These are phyloP conservation scores for Neonectria coccinea DNA, from an alignment of 2,329 filamentous ascomycete genomes.

Conservation along the genomic window DNA sequence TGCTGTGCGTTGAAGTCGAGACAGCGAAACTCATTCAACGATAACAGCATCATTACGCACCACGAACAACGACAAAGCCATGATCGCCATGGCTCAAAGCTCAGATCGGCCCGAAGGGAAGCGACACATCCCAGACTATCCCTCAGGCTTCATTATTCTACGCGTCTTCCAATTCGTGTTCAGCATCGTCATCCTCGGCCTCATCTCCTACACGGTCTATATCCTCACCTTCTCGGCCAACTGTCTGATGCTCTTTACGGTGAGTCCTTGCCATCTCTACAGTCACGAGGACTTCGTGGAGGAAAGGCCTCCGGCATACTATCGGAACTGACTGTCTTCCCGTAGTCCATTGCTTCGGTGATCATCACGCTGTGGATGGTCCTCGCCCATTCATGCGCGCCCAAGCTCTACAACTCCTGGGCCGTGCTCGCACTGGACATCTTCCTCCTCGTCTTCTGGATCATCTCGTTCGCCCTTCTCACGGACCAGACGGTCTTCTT, in stretches of 20 bases:
- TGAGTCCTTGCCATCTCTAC: slow-evolving; percentile 43
- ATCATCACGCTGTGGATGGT: slow-evolving; percentile 61
- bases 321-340: slow-evolving; percentile 15
- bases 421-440: slow-evolving; percentile 64
- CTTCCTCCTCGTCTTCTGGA: slow-evolving; percentile 65
- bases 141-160: slow-evolving; percentile 57
- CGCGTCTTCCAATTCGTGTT: slow-evolving; percentile 61
- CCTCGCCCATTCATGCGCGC: slow-evolving; percentile 54
- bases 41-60: background rate
- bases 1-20: background rate
- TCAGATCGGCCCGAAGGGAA: slow-evolving; percentile 10
- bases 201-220: slow-evolving; percentile 58
- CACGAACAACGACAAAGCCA: background rate
- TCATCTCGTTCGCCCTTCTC: slow-evolving; percentile 57
- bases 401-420: slow-evolving; percentile 65
- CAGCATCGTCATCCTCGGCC: slow-evolving; percentile 58
- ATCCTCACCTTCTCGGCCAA: slow-evolving; percentile 52
- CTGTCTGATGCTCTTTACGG: slow-evolving; percentile 54
- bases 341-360: slow-evolving; percentile 57
- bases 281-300: background rate
- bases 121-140: slow-evolving; percentile 55
- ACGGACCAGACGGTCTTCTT: slow-evolving; percentile 50
- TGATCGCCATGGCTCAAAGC: background rate
- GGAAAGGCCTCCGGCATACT: background rate
- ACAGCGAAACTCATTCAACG: background rate